phyloP scores from a whole-genome alignment of 192 early-diverging fungal species.

The Radiomyces spectabilis region DNA sequence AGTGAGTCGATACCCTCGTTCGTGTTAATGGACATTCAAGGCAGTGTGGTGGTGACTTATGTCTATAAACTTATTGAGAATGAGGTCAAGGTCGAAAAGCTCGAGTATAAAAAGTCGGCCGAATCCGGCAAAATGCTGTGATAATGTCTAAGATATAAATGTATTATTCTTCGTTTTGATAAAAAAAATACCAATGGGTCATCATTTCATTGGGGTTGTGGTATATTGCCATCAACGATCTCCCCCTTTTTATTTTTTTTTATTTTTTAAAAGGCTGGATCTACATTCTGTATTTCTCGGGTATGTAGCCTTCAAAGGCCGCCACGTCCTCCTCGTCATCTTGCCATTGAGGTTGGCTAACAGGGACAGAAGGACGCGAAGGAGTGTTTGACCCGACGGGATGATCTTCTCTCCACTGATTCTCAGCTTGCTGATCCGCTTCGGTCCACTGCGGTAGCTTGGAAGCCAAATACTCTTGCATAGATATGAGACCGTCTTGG shows the following conservation, averaged over 20 bases:
- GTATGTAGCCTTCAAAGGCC: too few relatives aligned
- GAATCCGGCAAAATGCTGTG: slow-evolving; percentile 24
- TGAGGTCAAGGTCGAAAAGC: slow-evolving; percentile 89
- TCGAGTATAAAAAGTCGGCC: slow-evolving; percentile 70
- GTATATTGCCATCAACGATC: too few relatives aligned
- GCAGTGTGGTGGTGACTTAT: slow-evolving; percentile 67
- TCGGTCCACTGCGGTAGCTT: slow-evolving; percentile 7
- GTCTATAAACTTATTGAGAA: slow-evolving; percentile 90
- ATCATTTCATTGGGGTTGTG: too few relatives aligned
- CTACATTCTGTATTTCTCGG: too few relatives aligned
- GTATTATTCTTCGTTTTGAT: too few relatives aligned
- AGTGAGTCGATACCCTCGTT: slow-evolving; percentile 80
- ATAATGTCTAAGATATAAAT: not conserved
- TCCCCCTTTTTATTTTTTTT: too few relatives aligned
- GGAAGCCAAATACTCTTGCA: slow-evolving; percentile 8
- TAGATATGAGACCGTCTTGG: slow-evolving; percentile 7
- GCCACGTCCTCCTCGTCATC: too few relatives aligned
- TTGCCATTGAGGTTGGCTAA: too few relatives aligned
- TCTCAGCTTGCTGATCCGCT: slow-evolving; percentile 1
- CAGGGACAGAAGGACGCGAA: too few relatives aligned
- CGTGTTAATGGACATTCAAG: slow-evolving; percentile 92
- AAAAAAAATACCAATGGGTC: too few relatives aligned
- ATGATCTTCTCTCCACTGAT: not conserved
- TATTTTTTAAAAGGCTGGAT: too few relatives aligned
- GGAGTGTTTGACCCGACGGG: too few relatives aligned